Conservation (phyloP, 1,139 yeast species). For the Hemisphaericaspora xylofermentans region DNA sequence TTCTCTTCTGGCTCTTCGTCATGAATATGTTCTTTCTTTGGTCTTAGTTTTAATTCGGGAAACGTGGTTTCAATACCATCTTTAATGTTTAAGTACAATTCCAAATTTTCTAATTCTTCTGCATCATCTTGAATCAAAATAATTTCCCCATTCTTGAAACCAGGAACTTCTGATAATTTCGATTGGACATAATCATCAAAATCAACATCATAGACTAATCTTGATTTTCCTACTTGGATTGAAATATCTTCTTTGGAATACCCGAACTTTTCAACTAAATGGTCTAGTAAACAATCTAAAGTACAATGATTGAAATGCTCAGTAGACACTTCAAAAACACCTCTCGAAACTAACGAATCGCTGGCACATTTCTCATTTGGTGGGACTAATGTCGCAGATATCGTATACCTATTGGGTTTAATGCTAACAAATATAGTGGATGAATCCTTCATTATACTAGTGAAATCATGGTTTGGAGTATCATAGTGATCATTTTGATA, state of each 20-base stretch:
- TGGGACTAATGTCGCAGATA: conserved; percentile 56
- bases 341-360: conserved; percentile 63
- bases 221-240: conserved; percentile 56
- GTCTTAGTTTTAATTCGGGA: conserved; percentile 28
- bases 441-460: conserved; percentile 22
- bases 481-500: conserved; percentile 27
- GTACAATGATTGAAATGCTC: conserved; percentile 16
- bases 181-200: conserved; percentile 68
- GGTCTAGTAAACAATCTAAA: conserved; percentile 45
- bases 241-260: conserved; percentile 70
- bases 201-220: conserved; percentile 79
- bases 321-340: conserved; percentile 26
- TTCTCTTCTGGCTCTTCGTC: conserved; percentile 7
- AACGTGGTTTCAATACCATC: conserved; percentile 13
- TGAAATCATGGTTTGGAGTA: conserved; percentile 22
- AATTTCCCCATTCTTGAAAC: conserved; percentile 57
- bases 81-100: conserved; percentile 51
- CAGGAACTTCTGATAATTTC: conserved; percentile 47
- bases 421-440: conserved; percentile 67
- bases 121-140: conserved; percentile 77
- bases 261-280: conserved; percentile 46
- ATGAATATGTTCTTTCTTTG: conserved; percentile 13
- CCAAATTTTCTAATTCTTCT: conserved; percentile 67
- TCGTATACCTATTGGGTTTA: conserved; percentile 66
- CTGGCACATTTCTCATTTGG: conserved; percentile 74